phyloP scores from a whole-genome alignment of 306 rosid species.

The barrel medic (Medicago truncatula) region MtrunA17r5.0-ANR NC_053042.1:40664501-40665000 shows the following conservation, averaged over 20 bases:
- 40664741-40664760: constrained; percentile 41
- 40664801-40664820: constrained; percentile 50
- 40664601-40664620: constrained; percentile 32
- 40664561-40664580: constrained; percentile 44
- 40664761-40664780: constrained; percentile 55
- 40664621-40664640: not conserved
- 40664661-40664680: not conserved
- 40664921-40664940: not conserved
- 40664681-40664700: constrained; percentile 30
- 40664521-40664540: constrained; percentile 40
- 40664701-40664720: constrained; percentile 17
- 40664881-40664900: constrained; percentile 5
- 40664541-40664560: constrained; percentile 20
- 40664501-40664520: constrained; percentile 28
- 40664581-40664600: constrained; percentile 45
- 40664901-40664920: not conserved
- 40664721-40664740: constrained; percentile 21
- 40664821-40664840: constrained; percentile 37
- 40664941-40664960: constrained; percentile 14
- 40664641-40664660: not conserved
- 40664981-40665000: constrained; percentile 22
- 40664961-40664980: not conserved
- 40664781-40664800: constrained; percentile 47
- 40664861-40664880: not conserved
- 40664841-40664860: constrained; percentile 22